These are phyloP conservation scores for Tuber melanosporum DNA, from an alignment of 495 filamentous ascomycete genomes.

Conservation along the genomic window DNA sequence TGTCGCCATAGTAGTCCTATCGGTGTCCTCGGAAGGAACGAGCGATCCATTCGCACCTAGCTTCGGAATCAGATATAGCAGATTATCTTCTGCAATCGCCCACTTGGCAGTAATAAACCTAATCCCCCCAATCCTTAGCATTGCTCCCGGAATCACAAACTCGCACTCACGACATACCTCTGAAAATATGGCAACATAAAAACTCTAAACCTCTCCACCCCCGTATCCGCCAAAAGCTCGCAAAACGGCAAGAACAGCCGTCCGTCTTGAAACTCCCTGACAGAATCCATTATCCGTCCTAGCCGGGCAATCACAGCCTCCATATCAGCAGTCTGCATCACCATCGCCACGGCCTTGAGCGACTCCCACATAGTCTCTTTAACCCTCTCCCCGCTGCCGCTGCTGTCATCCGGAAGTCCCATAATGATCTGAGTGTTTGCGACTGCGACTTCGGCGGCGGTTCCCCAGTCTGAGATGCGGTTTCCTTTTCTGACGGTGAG, in stretches of 20 bases:
- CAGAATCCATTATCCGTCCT: constrained; percentile 30
- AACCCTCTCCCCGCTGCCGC: constrained; percentile 40
- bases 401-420: constrained; percentile 31
- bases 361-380: constrained; percentile 51
- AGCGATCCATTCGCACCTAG: constrained; percentile 55
- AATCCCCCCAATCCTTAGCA: constrained; percentile 8
- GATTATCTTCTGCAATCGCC: constrained; percentile 58
- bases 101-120: constrained; percentile 70
- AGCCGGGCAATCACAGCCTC: constrained; percentile 62
- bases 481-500: constrained; percentile 69
- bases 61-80: constrained; percentile 63
- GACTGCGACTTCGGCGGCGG: constrained; percentile 54
- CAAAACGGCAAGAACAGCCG: constrained; percentile 71
- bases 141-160: not conserved
- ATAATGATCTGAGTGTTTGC: constrained; percentile 50
- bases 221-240: constrained; percentile 65
- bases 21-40: constrained; percentile 34
- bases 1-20: constrained; percentile 11
- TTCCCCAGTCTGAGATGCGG: constrained; percentile 66
- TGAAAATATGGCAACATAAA: constrained; percentile 75
- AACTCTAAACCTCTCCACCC: constrained; percentile 66
- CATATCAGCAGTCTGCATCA: constrained; percentile 69
- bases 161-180: constrained; percentile 47
- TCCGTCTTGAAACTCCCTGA: constrained; percentile 29
- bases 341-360: constrained; percentile 58